Percentiles rank a stretch among this genome's conserved stretches.
Evolutionary conservation across 257 asterid species (phyloP).

Genomic region (Sherardia arvensis): DNA sequence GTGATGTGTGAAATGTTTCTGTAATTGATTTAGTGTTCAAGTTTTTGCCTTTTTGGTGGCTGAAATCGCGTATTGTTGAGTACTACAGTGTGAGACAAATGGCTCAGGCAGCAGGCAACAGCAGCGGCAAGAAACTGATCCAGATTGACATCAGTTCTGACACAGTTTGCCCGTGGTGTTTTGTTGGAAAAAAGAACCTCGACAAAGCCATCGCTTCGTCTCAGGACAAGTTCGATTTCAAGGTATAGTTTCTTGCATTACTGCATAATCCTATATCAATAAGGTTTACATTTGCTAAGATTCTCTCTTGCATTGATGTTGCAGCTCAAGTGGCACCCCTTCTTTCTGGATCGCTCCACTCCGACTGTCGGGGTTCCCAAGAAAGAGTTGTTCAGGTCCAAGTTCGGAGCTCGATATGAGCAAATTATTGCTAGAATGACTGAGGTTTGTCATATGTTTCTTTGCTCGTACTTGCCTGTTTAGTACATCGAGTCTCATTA

Average conservation of each 20-base stretch:
- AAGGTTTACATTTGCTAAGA: too few species aligned
- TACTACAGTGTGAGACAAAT: constrained; percentile 19
- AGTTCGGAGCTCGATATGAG: constrained; percentile 53
- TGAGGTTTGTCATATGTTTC: constrained; percentile 36
- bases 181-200: constrained; percentile 69
- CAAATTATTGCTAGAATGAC: constrained; percentile 56
- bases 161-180: constrained; percentile 93
- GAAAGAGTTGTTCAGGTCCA: constrained; percentile 43
- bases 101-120: constrained; percentile 32
- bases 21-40: neutral
- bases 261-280: too few species aligned
- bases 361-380: constrained; percentile 62
- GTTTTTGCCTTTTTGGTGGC: neutral
- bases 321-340: constrained; percentile 47
- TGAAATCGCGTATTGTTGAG: neutral
- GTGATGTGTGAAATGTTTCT: neutral
- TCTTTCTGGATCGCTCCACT: constrained; percentile 51
- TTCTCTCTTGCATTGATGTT: neutral
- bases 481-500: neutral
- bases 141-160: constrained; percentile 55
- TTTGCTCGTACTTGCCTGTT: neutral
- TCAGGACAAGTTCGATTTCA: constrained; percentile 32
- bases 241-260: constrained; percentile 16
- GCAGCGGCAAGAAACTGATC: constrained; percentile 40
- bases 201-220: constrained; percentile 68